phyloP scores from a whole-genome alignment of 148 eudicot species.

The Diospyros lotus region DNA sequence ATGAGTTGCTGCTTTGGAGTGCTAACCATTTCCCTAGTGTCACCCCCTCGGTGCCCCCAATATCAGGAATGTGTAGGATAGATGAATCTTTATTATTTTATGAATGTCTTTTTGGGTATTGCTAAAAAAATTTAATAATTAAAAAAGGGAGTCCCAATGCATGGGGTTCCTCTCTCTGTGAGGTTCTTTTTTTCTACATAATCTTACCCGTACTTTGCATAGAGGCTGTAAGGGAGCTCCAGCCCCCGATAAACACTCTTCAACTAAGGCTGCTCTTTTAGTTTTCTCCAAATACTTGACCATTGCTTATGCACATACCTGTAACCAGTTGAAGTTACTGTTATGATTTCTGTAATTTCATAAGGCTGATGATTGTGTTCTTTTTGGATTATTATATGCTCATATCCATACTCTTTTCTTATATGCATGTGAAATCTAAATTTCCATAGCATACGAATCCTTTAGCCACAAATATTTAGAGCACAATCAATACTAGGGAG shows the following conservation, averaged over 20 bases:
- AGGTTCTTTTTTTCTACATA: too few relatives aligned
- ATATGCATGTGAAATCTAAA: background rate
- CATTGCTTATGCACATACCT: background rate
- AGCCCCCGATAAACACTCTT: too few relatives aligned
- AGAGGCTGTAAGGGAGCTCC: too few relatives aligned
- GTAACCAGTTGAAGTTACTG: background rate
- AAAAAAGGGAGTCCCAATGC: too few relatives aligned
- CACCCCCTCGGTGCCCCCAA: background rate
- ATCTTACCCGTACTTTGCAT: too few relatives aligned
- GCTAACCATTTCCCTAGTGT: background rate
- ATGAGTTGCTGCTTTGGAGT: background rate
- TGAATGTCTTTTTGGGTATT: background rate
- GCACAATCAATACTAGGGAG: background rate
- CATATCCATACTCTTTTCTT: background rate
- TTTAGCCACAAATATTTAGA: background rate
- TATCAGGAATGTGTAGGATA: background rate
- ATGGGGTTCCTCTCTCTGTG: too few relatives aligned
- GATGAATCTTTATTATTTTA: background rate
- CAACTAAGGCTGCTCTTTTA: too few relatives aligned
- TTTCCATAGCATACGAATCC: background rate
- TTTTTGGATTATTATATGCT: background rate
- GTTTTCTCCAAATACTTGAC: background rate
- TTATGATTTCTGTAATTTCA: background rate
- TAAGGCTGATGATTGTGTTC: background rate
- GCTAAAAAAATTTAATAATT: too few relatives aligned